phyloP scores from a whole-genome alignment of 1,284 basidiomycete species.

The Pseudozyma thailandica region DNA sequence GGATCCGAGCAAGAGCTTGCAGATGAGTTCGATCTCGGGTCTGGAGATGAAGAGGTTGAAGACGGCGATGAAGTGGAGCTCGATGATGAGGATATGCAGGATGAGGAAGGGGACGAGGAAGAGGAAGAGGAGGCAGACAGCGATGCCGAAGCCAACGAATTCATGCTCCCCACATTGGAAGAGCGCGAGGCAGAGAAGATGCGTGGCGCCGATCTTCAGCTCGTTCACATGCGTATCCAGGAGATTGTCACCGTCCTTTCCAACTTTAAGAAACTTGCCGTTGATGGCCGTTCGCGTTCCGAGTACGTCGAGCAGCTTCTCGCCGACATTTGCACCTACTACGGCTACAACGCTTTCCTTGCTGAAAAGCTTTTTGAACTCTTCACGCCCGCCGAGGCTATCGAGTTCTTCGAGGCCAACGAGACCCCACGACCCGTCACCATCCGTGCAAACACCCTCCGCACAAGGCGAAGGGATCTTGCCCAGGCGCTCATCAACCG shows the following conservation, averaged over 20 bases:
- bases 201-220: slow-evolving; percentile 75
- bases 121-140: slow-evolving; percentile 31
- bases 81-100: slow-evolving; percentile 21
- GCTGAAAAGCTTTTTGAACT: slow-evolving; percentile 93
- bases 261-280: slow-evolving; percentile 50
- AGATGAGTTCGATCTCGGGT: slow-evolving; percentile 45
- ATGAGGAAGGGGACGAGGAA: slow-evolving; percentile 71
- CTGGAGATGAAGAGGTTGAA: slow-evolving; percentile 39
- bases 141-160: slow-evolving; percentile 72
- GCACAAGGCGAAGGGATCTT: slow-evolving; percentile 90
- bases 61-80: slow-evolving; percentile 44
- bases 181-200: slow-evolving; percentile 80
- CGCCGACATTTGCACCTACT: slow-evolving; percentile 77
- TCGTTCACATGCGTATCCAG: slow-evolving; percentile 87
- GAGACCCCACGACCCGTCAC: slow-evolving; percentile 96
- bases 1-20: slow-evolving; percentile 57
- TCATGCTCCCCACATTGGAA: slow-evolving; percentile 81
- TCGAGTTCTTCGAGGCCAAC: slow-evolving; percentile 98
- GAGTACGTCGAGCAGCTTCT: slow-evolving; percentile 91
- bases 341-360: slow-evolving; percentile 97
- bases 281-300: slow-evolving; percentile 76
- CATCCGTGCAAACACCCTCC: slow-evolving; percentile 96
- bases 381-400: slow-evolving; percentile 86
- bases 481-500: slow-evolving; percentile 94
- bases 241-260: slow-evolving; percentile 82